Base-by-base conservation (phyloP, 768 basidiomycete species). In the Nevesoporus exiguus region DNA sequence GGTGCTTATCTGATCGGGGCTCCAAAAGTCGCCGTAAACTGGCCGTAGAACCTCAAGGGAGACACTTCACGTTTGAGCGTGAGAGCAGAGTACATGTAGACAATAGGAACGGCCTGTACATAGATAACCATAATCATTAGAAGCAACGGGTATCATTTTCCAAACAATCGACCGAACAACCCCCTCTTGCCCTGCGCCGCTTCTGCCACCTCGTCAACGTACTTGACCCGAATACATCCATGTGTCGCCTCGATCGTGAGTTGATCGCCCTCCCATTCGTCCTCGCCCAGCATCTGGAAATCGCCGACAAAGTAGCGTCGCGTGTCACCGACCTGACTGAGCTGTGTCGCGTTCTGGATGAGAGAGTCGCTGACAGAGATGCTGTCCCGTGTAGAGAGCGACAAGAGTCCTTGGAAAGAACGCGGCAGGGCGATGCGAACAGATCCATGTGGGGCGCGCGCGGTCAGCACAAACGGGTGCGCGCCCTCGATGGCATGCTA, bases 241-340 rank as follows among this genome's bases (percentile, higher is more conserved):
- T 67, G 54, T 6, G 10, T 10, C 3, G 56, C 22, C 7, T 65
- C 59, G 10, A 65, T 10, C 25, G 54, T 57, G 4, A 69, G 30
- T 17, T 56, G 51, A 22, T 64, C 59, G 0, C 67, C 69, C 3
- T 37, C 34, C 69, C 69, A 69, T 3, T 33, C 50, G 5, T 22
- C 55, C 5, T 57, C 60, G 5, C 56, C 55, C 7, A 71, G n/a
- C 15, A 19, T 11, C 3, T 22, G 3, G 14, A 69, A 61, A 45
- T 69, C 54, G 1, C 69, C 67, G 21, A 69, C 24, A 54, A 69
- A 71, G 46, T 57, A 69, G 34, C 61, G 54, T 31, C 52, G 59
- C 7, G 41, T 31, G 15, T n/a, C 8, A 3, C 45, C 59, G 1
- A 63, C 6, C 19, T 69, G 67, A 33, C 67, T 58, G 44, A 69